These are phyloP conservation scores for Penicillium palitans DNA, from an alignment of 2,329 filamentous ascomycete genomes.

Conservation along the genomic window DNA sequence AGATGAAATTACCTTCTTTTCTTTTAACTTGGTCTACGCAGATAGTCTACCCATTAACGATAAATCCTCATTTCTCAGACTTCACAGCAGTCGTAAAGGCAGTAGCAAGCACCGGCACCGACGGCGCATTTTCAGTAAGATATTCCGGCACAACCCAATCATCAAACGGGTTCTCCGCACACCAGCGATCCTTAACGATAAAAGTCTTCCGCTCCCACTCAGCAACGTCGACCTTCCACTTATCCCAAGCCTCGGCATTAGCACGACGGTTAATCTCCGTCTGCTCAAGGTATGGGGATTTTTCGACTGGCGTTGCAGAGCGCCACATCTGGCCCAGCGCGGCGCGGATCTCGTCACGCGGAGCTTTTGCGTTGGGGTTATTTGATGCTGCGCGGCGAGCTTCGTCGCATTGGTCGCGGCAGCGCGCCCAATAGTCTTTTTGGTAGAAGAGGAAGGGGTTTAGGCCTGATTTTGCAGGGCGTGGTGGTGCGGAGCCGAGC, in stretches of 20 bases:
- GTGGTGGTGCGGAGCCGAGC: constrained; percentile 73
- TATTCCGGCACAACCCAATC: constrained; percentile 25
- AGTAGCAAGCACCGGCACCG: constrained; percentile 11
- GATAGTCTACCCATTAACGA: neutral
- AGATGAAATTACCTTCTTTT: neutral
- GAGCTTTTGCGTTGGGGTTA: constrained; percentile 66
- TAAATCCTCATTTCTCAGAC: constrained; percentile 1
- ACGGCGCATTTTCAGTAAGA: neutral
- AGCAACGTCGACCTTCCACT: constrained; percentile 71
- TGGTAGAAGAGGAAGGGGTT: constrained; percentile 92
- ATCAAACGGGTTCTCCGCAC: constrained; percentile 39
- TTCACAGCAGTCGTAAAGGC: neutral
- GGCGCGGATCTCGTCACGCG: constrained; percentile 72
- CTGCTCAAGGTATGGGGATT: constrained; percentile 74
- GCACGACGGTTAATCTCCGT: constrained; percentile 68
- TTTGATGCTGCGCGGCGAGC: constrained; percentile 64
- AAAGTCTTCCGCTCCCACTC: constrained; percentile 46
- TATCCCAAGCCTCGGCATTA: constrained; percentile 63
- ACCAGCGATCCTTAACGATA: constrained; percentile 45
- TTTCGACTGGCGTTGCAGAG: constrained; percentile 67
- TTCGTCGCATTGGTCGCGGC: constrained; percentile 67
- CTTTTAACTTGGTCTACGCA: neutral
- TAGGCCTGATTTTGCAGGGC: constrained; percentile 70
- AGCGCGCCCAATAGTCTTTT: constrained; percentile 67
- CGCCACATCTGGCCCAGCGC: constrained; percentile 92